Evolutionary conservation across 2,329 filamentous ascomycete species (phyloP).

Genomic region (Cladobotryum protrusum): DNA sequence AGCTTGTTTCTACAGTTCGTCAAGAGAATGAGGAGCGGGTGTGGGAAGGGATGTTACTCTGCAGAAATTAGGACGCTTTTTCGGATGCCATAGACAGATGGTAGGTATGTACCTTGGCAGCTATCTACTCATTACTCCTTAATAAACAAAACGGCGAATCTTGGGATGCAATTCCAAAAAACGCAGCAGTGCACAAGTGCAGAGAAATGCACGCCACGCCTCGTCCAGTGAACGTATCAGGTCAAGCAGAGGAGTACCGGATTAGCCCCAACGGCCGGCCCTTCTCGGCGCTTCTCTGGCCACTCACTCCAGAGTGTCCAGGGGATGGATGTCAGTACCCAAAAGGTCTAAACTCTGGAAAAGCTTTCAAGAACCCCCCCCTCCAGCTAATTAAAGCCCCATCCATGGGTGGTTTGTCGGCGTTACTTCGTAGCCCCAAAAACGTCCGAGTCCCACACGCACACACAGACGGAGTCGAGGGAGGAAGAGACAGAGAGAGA

Average conservation of each 20-base stretch:
- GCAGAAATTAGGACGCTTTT: too few relatives aligned
- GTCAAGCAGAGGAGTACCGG: background rate
- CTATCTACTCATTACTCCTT: background rate
- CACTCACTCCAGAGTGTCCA: too few relatives aligned
- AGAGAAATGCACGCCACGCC: background rate
- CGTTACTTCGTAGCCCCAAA: conserved; percentile 27
- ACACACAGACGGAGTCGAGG: too few relatives aligned
- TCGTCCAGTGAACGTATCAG: background rate
- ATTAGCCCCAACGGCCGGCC: conserved; percentile 20
- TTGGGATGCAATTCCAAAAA: background rate
- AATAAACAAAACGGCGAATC: too few relatives aligned
- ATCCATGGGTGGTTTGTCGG: conserved; percentile 16
- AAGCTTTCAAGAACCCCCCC: background rate
- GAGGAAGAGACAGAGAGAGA: background rate
- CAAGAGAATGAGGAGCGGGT: too few relatives aligned
- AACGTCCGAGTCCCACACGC: conserved; percentile 12
- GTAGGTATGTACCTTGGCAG: background rate
- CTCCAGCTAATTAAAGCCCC: background rate
- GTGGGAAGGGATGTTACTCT: too few relatives aligned
- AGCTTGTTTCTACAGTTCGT: too few relatives aligned
- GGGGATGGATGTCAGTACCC: background rate
- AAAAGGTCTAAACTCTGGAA: too few relatives aligned
- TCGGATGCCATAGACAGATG: background rate
- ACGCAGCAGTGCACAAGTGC: background rate
- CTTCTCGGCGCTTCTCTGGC: conserved; percentile 32